These are phyloP conservation scores for Puccinia brachypodii DNA, from an alignment of 1,284 basidiomycete species.

Conservation along the genomic window DNA sequence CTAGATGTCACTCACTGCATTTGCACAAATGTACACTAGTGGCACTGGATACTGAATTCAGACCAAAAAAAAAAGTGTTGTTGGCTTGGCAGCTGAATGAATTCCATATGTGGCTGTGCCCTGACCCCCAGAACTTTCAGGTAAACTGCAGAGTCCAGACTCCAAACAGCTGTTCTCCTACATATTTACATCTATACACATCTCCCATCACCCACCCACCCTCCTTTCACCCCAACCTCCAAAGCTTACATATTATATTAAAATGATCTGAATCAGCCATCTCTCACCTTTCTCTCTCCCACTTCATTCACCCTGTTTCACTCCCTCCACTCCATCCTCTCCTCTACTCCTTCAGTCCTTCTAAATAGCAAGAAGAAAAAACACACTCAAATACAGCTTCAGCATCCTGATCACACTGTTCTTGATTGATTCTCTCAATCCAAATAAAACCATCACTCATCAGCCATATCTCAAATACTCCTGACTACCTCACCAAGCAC, in stretches of 20 bases:
- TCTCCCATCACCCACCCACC: no score
- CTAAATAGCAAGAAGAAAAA: no score
- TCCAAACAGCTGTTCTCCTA: background rate
- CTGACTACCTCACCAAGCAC: background rate
- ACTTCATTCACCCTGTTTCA: no score
- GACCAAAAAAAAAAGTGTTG: background rate
- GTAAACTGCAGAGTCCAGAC: background rate
- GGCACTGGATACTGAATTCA: background rate
- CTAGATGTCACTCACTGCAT: no score
- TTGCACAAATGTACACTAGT: no score
- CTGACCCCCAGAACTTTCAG: background rate
- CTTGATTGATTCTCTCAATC: background rate
- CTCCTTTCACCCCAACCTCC: no score
- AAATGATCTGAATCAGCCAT: no score
- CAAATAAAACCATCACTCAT: background rate
- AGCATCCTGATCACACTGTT: background rate
- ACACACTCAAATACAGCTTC: no score
- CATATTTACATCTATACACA: background rate
- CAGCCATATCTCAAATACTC: background rate
- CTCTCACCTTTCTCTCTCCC: no score
- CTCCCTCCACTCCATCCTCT: background rate
- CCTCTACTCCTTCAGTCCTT: no score
- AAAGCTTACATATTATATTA: no score
- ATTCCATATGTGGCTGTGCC: background rate
- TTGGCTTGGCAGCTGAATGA: background rate